phyloP scores from a whole-genome alignment of 1,284 basidiomycete species.

The Schizophyllum amplum region DNA sequence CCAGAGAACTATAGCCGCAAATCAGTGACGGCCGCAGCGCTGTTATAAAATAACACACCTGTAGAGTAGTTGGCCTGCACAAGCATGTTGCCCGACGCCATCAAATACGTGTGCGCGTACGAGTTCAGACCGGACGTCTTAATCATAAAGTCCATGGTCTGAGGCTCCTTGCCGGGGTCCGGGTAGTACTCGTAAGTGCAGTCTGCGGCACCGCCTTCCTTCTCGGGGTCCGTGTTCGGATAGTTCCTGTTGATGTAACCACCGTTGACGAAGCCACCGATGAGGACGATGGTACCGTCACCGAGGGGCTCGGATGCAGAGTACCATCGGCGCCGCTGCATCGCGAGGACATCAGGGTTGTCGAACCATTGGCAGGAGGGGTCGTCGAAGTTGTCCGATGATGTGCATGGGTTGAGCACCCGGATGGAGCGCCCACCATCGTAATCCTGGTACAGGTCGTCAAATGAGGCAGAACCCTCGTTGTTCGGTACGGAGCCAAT shows the following conservation, averaged over 20 bases:
- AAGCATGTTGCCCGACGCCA: constrained; percentile 79
- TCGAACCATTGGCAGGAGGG: constrained; percentile 74
- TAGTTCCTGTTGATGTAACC: constrained; percentile 84
- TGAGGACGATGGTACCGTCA: constrained; percentile 62
- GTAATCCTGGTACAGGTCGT: constrained; percentile 55
- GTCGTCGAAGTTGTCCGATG: constrained; percentile 39
- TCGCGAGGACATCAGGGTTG: constrained; percentile 54
- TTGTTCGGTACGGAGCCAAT: constrained; percentile 43
- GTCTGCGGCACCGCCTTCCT: constrained; percentile 59
- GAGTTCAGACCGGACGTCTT: constrained; percentile 85
- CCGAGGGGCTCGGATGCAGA: constrained; percentile 75
- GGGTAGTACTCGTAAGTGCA: constrained; percentile 82
- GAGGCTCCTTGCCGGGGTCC: constrained; percentile 40
- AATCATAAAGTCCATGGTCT: constrained; percentile 72
- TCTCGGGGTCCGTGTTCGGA: constrained; percentile 57
- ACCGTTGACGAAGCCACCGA: constrained; percentile 80
- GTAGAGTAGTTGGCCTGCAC: constrained; percentile 82
- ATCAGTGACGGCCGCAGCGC: constrained; percentile 11
- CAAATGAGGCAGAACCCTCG: constrained; percentile 41
- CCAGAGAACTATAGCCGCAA: constrained; percentile 45
- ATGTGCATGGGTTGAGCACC: constrained; percentile 67
- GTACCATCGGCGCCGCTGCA: constrained; percentile 83
- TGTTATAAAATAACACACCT: constrained; percentile 33
- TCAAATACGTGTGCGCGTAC: constrained; percentile 80
- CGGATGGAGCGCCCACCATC: constrained; percentile 65